Conservation (phyloP, 2,329 filamentous ascomycete species). For the Trichoderma citrinoviride region DNA sequence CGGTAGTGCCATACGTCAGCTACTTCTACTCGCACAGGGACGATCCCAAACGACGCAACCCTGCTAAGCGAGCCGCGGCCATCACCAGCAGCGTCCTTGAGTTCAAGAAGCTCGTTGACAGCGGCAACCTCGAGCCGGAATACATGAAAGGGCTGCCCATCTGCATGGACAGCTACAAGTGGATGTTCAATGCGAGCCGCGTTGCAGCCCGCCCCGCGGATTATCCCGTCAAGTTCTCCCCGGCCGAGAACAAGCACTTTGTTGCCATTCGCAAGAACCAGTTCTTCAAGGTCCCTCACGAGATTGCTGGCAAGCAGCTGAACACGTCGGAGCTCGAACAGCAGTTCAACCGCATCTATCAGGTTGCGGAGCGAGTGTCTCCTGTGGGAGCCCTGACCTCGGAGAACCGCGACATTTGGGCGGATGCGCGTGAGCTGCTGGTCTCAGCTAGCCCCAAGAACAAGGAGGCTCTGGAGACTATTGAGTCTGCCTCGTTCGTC, state of each 20-base stretch:
- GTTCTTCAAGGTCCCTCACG: slow-evolving; percentile 88
- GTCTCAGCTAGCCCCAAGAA: slow-evolving; percentile 77
- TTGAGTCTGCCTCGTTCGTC: slow-evolving; percentile 87
- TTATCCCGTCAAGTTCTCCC: slow-evolving; percentile 75
- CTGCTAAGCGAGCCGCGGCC: slow-evolving; percentile 88
- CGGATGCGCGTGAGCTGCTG: slow-evolving; percentile 75
- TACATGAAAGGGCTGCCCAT: slow-evolving; percentile 98
- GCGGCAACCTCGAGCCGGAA: slow-evolving; percentile 82
- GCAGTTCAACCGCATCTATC: slow-evolving; percentile 82
- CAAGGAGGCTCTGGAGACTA: slow-evolving; percentile 69
- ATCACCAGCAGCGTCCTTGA: slow-evolving; percentile 82
- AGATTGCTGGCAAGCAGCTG: slow-evolving; percentile 78
- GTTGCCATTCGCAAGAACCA: slow-evolving; percentile 92
- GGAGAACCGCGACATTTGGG: slow-evolving; percentile 92
- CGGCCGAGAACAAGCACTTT: slow-evolving; percentile 78
- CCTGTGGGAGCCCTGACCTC: slow-evolving; percentile 82
- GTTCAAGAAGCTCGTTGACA: slow-evolving; percentile 92
- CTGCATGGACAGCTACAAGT: slow-evolving; percentile 97
- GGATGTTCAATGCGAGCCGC: slow-evolving; percentile 96
- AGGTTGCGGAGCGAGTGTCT: slow-evolving; percentile 67
- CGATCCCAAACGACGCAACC: slow-evolving; percentile 82
- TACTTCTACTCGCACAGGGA: slow-evolving; percentile 99
- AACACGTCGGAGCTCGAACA: slow-evolving; percentile 86
- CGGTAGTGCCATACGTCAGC: slow-evolving; percentile 94
- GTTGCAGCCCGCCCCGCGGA: slow-evolving; percentile 81